Percentiles rank a stretch among this genome's conserved stretches.
phyloP scores from a whole-genome alignment of 805 yeast genomes.

The Kuraishia capsulata region DNA sequence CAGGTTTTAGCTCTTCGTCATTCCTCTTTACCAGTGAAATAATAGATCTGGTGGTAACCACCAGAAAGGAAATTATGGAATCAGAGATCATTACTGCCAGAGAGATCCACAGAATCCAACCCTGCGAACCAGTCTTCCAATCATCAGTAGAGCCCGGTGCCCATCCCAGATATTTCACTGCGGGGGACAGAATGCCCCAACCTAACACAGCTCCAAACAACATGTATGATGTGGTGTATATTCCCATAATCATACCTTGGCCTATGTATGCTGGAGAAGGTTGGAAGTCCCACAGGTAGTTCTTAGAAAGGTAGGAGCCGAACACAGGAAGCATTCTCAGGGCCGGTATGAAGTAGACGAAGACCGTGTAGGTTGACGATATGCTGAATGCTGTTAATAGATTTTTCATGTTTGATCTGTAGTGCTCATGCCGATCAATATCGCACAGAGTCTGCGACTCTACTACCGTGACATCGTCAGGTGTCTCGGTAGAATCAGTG shows the following conservation, averaged over 20 bases:
- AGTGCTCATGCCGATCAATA: constrained; percentile 21
- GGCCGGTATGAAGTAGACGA: constrained; percentile 66
- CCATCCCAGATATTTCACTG: constrained; percentile 67
- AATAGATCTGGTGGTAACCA: constrained; percentile 42
- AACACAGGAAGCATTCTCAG: constrained; percentile 66
- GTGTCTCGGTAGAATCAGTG: background rate
- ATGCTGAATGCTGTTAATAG: constrained; percentile 51
- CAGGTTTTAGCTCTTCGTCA: background rate
- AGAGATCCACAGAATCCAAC: constrained; percentile 95
- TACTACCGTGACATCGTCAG: constrained; percentile 16
- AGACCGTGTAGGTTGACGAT: constrained; percentile 65
- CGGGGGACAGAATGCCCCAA: constrained; percentile 87
- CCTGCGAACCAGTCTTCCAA: constrained; percentile 92
- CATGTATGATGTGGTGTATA: constrained; percentile 87
- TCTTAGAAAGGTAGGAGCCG: constrained; percentile 51
- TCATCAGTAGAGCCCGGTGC: constrained; percentile 85
- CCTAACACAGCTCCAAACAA: constrained; percentile 82
- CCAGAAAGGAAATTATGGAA: constrained; percentile 70
- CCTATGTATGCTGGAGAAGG: constrained; percentile 98
- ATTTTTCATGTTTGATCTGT: constrained; percentile 50
- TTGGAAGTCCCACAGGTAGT: constrained; percentile 79
- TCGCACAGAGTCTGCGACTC: constrained; percentile 24
- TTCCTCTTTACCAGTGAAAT: constrained; percentile 1
- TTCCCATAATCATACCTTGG: constrained; percentile 96
- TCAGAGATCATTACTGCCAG: constrained; percentile 92